Conservation (phyloP, 352 stramenopile species). For the Paralagenidium karlingii region DNA sequence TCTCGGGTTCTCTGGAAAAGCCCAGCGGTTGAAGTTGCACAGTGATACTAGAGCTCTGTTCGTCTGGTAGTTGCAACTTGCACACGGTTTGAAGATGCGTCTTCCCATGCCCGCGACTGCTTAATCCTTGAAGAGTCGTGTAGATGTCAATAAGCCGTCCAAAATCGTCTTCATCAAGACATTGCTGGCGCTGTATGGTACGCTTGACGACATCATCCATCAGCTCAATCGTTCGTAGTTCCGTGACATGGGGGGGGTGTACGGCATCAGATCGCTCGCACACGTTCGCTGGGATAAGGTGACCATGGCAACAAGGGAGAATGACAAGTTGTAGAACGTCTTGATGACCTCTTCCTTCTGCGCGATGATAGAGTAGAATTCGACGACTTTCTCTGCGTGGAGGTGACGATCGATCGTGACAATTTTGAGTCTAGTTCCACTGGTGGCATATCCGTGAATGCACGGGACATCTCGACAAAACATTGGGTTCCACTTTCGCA, state of each 20-base stretch:
- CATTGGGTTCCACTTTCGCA: slow-evolving; percentile 4
- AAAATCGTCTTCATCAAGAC: background rate
- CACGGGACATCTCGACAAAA: slow-evolving; percentile 13
- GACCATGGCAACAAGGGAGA: slow-evolving; percentile 1
- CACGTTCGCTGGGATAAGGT: background rate
- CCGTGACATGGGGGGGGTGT: too few species aligned
- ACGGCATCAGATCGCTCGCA: slow-evolving; percentile 2
- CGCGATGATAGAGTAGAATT: background rate
- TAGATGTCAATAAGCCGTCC: slow-evolving; percentile 1
- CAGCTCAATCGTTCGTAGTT: background rate
- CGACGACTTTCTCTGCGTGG: background rate
- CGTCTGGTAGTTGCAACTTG: too few species aligned
- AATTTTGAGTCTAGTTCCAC: slow-evolving; percentile 1
- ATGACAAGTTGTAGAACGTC: slow-evolving; percentile 4
- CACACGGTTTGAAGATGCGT: too few species aligned
- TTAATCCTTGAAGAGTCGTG: too few species aligned
- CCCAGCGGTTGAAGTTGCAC: slow-evolving; percentile 1
- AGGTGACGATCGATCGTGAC: slow-evolving; percentile 6
- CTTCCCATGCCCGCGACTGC: too few species aligned
- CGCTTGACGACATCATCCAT: too few species aligned
- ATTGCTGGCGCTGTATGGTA: too few species aligned
- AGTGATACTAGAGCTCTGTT: too few species aligned
- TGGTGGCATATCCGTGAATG: slow-evolving; percentile 9
- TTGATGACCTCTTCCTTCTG: slow-evolving; percentile 1
- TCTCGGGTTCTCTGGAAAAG: slow-evolving; percentile 1